Evolutionary conservation across 345 rosid species (phyloP), one percentile per base, ranked within the genome.

Genomic region (Bruguiera parviflora): DNA sequence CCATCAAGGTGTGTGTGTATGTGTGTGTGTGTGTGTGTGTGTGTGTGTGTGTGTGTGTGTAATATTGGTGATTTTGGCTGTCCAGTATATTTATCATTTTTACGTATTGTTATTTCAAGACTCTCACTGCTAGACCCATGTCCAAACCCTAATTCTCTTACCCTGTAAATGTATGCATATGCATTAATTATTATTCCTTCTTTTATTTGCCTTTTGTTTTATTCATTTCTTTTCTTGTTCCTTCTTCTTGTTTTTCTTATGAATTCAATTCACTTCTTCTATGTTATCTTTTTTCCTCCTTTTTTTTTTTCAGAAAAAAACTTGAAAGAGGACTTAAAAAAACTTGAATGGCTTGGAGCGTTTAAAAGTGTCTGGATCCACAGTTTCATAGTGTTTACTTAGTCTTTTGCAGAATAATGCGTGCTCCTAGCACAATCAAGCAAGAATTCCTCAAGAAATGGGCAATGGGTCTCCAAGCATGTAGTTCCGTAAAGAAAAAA

Each of bases 401-500:
- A 24, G 5, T 49, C 21, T 46, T 25, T 24, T 68, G 51, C 27
- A 89, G 85, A 81, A 43, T 43, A 43, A 85, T 86, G 95, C 84
- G 75, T 39, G 66, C 79, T 64, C 74, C 84, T 19, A 65, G 52
- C 68, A 71, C 88, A 52, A 71, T 93, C 58, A 85, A 79, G 81
- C 81, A 78, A 69, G 88, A 83, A 72, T 86, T 93, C 74, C 79
- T 93, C 10, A 87, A 86, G 85, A 93, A 86, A 77, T 93, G 97
- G 98, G 79, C 85, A 73, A 64, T 52, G 77, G 88, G 94, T 69
- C 84, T 93, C 55, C 79, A 77, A 37, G 65, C 82, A 63, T 84
- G 73, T 27, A 72, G 71, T 33, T 77, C 81, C 59, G 63, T 83
- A 8, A 79, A 75, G 64, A 81, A 81, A 63, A 80, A 74, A 53